Base-by-base conservation (phyloP, 208 protist genomes). In the Leptomonas seymouri region DNA sequence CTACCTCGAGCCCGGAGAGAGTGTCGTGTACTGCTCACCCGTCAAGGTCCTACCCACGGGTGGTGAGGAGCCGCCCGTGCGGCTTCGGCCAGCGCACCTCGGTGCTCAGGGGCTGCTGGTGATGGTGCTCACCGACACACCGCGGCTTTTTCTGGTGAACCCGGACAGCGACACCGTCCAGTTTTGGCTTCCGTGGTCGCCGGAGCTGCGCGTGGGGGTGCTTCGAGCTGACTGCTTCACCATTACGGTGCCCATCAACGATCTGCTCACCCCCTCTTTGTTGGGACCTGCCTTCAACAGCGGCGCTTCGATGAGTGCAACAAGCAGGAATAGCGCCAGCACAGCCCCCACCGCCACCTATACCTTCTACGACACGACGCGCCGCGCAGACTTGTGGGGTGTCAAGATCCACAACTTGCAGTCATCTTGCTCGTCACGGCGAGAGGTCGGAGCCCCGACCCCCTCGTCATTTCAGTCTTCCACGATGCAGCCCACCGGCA, bases 61-160 rank as follows among this genome's bases (percentile, higher is more conserved):
- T 9, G 3, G 34, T 9, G 34, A 9, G 34, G 42, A 49, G 56
- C 15, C 51, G 20, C 21, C 30, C n/a, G 23, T 21, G 53, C 48
- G 39, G 21, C 18, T 36, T 12, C 46, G 12, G 36, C 50, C 53
- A 49, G 34, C 36, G 25, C 21, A 44, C 0, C 27, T 51, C 15
- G 25, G 36, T 1, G 66, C 49, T 11, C 65, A 62, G 42, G 69
- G 50, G 0, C 18, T 34, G 44, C 62, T 71, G 42, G 46, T 91
- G 31, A 80, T 96, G 46, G 80, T 90, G 20, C 66, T 96, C 1
- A 96, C 91, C 3, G 75, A 91, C 50, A 58, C 62, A 3, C 88
- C 84, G n/a, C 70, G 86, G 8, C 68, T 96, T 21, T 87, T 94
- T 41, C 71, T 88, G 25, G 71, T 93, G 16, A 72, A 91, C 44